Evolutionary conservation across 257 asterid species (phyloP).

Genomic region (Cordia subcordata): DNA sequence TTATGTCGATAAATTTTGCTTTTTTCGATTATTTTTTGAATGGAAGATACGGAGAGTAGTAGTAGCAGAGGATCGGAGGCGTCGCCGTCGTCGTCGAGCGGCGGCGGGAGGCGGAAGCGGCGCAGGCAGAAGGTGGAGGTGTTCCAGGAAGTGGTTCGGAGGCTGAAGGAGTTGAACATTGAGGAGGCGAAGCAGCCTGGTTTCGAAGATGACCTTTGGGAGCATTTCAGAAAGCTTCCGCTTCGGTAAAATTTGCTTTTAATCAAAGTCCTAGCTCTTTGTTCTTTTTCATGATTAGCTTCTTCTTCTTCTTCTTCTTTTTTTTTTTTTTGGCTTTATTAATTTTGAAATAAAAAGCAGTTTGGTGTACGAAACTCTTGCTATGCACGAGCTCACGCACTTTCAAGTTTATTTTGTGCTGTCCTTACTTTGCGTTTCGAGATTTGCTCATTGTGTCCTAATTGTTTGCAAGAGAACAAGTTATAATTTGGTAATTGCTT

Average conservation of each 20-base stretch:
- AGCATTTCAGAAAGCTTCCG: constrained; percentile 66
- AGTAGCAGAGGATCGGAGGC: constrained; percentile 70
- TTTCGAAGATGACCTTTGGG: constrained; percentile 85
- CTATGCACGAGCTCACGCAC: too few relatives aligned
- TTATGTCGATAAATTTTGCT: not conserved
- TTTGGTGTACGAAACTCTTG: not conserved
- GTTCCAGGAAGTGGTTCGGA: constrained; percentile 52
- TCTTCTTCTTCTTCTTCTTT: too few relatives aligned
- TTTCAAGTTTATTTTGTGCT: too few relatives aligned
- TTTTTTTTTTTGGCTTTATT: too few relatives aligned
- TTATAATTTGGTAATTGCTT: too few relatives aligned
- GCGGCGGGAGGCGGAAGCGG: constrained; percentile 39
- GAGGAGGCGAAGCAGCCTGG: constrained; percentile 55
- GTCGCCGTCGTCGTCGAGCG: constrained; percentile 24
- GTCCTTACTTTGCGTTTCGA: too few relatives aligned
- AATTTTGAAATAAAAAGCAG: not conserved
- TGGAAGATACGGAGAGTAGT: constrained; percentile 81
- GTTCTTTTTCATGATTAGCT: not conserved
- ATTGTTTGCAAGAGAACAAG: too few relatives aligned
- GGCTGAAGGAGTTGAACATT: constrained; percentile 49
- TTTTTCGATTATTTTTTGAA: constrained; percentile 15
- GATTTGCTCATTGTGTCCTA: too few relatives aligned
- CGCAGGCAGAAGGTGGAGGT: constrained; percentile 63
- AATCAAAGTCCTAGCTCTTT: not conserved
- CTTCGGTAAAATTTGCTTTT: constrained; percentile 40